Evolutionary conservation across 495 filamentous ascomycete species (phyloP), one percentile per base, ranked within the genome.

Genomic region (Lepraria neglecta): DNA sequence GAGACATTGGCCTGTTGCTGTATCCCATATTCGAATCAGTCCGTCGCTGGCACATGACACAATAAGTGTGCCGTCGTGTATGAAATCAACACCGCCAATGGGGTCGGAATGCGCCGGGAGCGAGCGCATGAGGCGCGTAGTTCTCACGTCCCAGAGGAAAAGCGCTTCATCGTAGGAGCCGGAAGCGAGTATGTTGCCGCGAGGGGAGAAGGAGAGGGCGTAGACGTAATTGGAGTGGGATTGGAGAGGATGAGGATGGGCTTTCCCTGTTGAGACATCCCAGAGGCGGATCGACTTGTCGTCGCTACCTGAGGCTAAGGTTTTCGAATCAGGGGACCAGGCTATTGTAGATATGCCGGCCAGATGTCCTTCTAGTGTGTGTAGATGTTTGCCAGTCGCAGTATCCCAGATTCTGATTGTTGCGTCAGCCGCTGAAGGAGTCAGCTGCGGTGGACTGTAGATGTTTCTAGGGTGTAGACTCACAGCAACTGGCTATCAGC

Each of bases 221-320:
- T 92, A 96, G 48, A 98, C 86, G 76, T 96, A 97, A 70, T 92
- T 97, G 70, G 97, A 92, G 70, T 98, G 94, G 46, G 94, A 92
- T 35, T 85, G 73, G 64, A 97, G 78, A 9, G 88, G 84, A 27
- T 74, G 76, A 0, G 80, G 75, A 71, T 87, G 77, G 65, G 86
- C 69, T 79, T 85, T 82, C 65, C 77, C 86, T 77, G 89, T 92
- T 15, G 82, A 75, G 19, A 90, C 80, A 71, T 96, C 87, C 94
- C 94, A 98, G 5, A 97, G 77, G 2, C 94, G 83, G 60, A 98
- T 97, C 0, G 88, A 85, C 71, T 97, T 98, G 78, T 98, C 94
- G 72, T 98, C 94, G 30, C 88, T 91, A 11, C 94, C 94, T 19
- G 91, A 91, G 0, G 92, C 95, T 50, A 98, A 79, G 3, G 85